Percentiles rank a stretch among this genome's conserved stretches.
Evolutionary conservation across 2,329 filamentous ascomycete species (phyloP).

Genomic region (Aspergillus eucalypticola): DNA sequence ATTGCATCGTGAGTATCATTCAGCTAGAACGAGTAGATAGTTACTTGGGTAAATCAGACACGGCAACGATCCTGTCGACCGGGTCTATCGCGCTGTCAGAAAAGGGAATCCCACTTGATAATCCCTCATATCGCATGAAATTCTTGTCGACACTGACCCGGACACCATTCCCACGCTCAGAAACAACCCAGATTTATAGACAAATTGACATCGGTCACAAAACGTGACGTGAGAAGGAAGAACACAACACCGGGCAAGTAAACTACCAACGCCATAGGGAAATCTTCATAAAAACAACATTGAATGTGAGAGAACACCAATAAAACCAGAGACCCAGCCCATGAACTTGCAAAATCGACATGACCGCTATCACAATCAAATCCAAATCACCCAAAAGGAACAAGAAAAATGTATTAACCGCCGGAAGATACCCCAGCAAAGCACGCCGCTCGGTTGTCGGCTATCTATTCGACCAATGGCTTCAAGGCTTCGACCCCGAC

Average conservation of each 20-base stretch:
- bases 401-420: conserved; percentile 8
- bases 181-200: conserved; percentile 2
- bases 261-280: neutral
- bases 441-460: conserved; percentile 5
- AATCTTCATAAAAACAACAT: neutral
- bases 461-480: conserved; percentile 53
- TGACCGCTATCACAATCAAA: conserved; percentile 12
- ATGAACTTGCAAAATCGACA: neutral
- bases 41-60: neutral
- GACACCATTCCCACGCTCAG: conserved; percentile 9
- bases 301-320: conserved; percentile 1
- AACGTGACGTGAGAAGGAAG: neutral
- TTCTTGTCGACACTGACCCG: neutral
- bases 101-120: neutral
- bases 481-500: conserved; percentile 73
- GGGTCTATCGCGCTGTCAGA: conserved; percentile 6
- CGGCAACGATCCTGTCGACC: neutral
- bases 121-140: neutral
- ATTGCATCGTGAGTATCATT: conserved; percentile 1
- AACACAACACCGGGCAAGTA: neutral
- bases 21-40: neutral
- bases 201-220: neutral
- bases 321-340: neutral
- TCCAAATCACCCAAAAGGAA: conserved; percentile 17
- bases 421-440: conserved; percentile 8